Percentiles rank a stretch among this genome's conserved stretches.
phyloP scores from a whole-genome alignment of 1,284 basidiomycete genomes.

The Pyrrhoderma lamaoense region DNA sequence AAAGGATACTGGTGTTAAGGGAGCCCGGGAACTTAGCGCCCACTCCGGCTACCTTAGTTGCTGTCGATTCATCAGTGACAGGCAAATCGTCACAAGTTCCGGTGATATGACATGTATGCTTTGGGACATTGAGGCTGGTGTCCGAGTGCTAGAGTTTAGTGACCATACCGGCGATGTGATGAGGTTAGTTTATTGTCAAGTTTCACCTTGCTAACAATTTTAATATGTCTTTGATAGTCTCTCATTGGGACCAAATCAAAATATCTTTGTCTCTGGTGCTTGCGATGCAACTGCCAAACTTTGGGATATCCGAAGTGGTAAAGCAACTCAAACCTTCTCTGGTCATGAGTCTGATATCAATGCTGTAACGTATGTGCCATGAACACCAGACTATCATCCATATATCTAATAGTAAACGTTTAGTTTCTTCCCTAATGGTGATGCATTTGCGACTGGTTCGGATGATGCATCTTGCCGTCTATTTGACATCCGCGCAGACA shows the following conservation, averaged over 20 bases:
- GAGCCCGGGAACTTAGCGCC: constrained; percentile 86
- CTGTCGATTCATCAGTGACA: constrained; percentile 97
- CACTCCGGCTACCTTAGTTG: constrained; percentile 97
- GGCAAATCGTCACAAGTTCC: constrained; percentile 95
- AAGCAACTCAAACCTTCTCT: constrained; percentile 96
- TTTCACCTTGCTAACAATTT: constrained; percentile 3
- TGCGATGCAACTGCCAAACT: constrained; percentile 98
- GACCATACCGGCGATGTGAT: constrained; percentile 99
- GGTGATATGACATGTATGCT: constrained; percentile 99
- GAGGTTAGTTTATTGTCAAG: constrained; percentile 55
- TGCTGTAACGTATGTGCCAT: constrained; percentile 75
- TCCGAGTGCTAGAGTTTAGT: constrained; percentile 92
- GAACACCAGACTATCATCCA: constrained; percentile 12
- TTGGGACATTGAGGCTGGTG: constrained; percentile 98
- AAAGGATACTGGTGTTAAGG: constrained; percentile 66
- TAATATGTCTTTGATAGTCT: constrained; percentile 45
- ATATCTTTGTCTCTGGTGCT: constrained; percentile 96
- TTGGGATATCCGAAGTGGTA: constrained; percentile 97
- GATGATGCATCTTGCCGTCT: constrained; percentile 98
- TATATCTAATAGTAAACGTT: constrained; percentile 4
- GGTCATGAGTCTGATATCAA: constrained; percentile 99
- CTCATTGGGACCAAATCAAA: constrained; percentile 90
- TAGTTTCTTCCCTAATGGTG: constrained; percentile 98
- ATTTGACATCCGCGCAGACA: constrained; percentile 96
- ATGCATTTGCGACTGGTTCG: constrained; percentile 97